Evolutionary conservation across 768 basidiomycete species (phyloP).

Genomic region (Russula virescens): DNA sequence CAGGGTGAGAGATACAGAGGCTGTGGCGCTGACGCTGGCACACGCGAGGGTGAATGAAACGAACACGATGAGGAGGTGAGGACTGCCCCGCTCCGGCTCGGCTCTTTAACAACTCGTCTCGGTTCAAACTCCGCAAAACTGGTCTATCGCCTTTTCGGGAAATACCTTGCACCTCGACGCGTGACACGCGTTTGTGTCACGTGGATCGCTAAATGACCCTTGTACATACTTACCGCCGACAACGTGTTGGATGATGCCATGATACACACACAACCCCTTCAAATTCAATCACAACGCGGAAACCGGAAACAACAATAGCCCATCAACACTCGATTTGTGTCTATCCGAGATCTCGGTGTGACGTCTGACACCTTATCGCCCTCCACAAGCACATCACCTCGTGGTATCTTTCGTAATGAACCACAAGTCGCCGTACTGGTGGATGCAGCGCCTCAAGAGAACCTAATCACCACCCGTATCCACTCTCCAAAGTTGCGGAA

Average conservation of each 20-base stretch:
- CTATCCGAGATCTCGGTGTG: neutral
- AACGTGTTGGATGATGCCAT: no score
- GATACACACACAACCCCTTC: no score
- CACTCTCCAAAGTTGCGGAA: neutral
- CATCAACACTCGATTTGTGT: no score
- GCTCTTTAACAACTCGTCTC: slow-evolving; percentile 18
- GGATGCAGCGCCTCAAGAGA: slow-evolving; percentile 4
- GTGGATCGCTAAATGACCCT: neutral
- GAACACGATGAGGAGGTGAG: slow-evolving; percentile 21
- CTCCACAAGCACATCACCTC: slow-evolving; percentile 4
- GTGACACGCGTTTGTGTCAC: slow-evolving; percentile 23
- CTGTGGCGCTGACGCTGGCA: slow-evolving; percentile 14
- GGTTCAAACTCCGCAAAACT: slow-evolving; percentile 23
- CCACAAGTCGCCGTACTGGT: neutral
- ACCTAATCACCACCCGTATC: slow-evolving; percentile 11
- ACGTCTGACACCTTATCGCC: neutral
- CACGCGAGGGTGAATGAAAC: slow-evolving; percentile 12
- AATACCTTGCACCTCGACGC: slow-evolving; percentile 18
- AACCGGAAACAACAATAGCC: neutral
- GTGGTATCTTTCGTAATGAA: slow-evolving; percentile 11
- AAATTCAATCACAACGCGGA: neutral
- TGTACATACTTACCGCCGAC: no score
- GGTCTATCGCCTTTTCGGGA: slow-evolving; percentile 12
- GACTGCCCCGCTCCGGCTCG: neutral
- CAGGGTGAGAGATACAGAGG: slow-evolving; percentile 8